Evolutionary conservation across 192 early-diverging fungal species (phyloP), one percentile per base, ranked within the genome.

Genomic region (Backusella sp.): DNA sequence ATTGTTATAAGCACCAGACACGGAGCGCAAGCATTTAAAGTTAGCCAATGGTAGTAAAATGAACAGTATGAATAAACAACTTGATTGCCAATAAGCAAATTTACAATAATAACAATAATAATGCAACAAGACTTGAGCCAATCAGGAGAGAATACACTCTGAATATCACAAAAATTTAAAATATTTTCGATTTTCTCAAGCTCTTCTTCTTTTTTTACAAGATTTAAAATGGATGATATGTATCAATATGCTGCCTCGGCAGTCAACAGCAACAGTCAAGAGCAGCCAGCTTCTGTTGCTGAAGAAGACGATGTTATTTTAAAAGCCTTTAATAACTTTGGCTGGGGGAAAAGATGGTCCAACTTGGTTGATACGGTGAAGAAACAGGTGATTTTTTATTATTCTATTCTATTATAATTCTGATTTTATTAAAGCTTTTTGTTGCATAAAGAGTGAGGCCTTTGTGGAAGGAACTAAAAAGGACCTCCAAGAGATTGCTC

Each of bases 401-500:
- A 6, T 53, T n/a, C n/a, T 28, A 28, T 28, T 62, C 12, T 26
- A 9, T 62, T 12, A 28, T 49, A n/a, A 11, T 62, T 62, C 11
- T 39, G 37, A 11, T 8, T 39, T 62, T 44, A 62, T 62, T 62
- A 62, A 62, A 62, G 3, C 49, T 23, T 28, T 26, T 42, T 34
- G 8, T 26, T 9, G 6, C 44, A 67, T 49, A n/a, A 32, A 83
- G 82, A 67, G 82, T 42, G 82, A 79, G 56, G 78, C 73, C 4
- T 79, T 88, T 77, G 87, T 86, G 6, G 82, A 84, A 32, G 87
- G 86, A 56, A 86, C 87, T 9, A 82, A 81, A 56, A 83, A 84
- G 30, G 87, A 88, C 67, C 73, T 88, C 59, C 79, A 84, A 28
- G 87, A 88, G 46, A 83, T 88, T 65, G 85, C 76, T 35, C 81